phyloP scores from a whole-genome alignment of 495 filamentous ascomycete species.

The Trypethelium eluteriae region DNA sequence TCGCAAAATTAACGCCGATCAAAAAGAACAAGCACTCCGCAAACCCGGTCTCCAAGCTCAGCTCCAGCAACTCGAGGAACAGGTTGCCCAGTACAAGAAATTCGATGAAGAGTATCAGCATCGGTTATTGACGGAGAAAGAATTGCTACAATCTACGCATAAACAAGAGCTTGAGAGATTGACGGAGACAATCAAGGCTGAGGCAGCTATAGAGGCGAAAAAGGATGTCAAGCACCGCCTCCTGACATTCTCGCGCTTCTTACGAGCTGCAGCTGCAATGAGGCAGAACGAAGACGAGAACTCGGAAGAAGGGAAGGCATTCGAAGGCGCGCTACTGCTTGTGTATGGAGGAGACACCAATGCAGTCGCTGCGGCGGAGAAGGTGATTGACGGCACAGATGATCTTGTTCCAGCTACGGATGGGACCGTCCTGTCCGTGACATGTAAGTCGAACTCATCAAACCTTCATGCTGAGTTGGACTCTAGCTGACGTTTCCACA shows the following conservation, averaged over 20 bases:
- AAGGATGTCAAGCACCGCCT: constrained; percentile 45
- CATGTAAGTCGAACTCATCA: constrained; percentile 53
- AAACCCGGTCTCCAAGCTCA: constrained; percentile 77
- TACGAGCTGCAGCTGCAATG: constrained; percentile 50
- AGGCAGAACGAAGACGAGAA: constrained; percentile 56
- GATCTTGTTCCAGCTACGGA: constrained; percentile 62
- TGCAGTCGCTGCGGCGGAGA: constrained; percentile 75
- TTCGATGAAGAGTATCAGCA: constrained; percentile 70
- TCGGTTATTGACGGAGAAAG: constrained; percentile 59
- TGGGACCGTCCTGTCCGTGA: constrained; percentile 56
- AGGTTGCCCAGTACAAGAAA: constrained; percentile 75
- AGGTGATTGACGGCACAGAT: constrained; percentile 71
- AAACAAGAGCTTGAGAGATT: constrained; percentile 65
- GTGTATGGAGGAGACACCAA: constrained; percentile 80
- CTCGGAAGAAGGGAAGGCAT: constrained; percentile 68
- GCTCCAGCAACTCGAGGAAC: constrained; percentile 69
- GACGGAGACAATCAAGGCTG: constrained; percentile 40
- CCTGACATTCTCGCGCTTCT: constrained; percentile 38
- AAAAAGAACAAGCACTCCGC: constrained; percentile 80
- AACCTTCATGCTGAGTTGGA: background rate
- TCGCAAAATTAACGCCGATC: constrained; percentile 87
- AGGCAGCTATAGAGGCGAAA: constrained; percentile 53
- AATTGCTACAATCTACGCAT: constrained; percentile 60
- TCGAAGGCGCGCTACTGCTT: constrained; percentile 80
- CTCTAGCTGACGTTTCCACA: constrained; percentile 35